phyloP scores from a whole-genome alignment of 108 stramenopile species.

The Cyclostephanos invisitatus region DNA sequence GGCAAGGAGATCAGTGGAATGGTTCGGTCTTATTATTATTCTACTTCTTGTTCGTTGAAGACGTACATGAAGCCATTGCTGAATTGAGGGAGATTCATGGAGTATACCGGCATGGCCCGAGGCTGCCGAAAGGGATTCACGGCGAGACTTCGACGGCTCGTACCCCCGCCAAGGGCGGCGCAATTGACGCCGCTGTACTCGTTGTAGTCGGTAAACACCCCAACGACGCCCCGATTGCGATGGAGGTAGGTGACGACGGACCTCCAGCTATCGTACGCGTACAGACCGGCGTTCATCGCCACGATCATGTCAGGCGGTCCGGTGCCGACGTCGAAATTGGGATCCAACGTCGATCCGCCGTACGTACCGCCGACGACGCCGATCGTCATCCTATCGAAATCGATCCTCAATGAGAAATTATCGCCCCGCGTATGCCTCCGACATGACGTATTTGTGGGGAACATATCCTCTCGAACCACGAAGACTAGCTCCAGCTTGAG shows the following conservation, averaged over 20 bases:
- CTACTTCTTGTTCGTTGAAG: constrained; percentile 70
- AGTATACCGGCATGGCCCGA: constrained; percentile 84
- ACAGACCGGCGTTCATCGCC: constrained; percentile 86
- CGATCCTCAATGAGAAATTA: neutral
- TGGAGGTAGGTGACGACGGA: constrained; percentile 72
- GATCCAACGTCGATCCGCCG: constrained; percentile 65
- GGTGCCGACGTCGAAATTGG: constrained; percentile 78
- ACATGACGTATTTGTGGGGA: constrained; percentile 46
- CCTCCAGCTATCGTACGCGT: constrained; percentile 85
- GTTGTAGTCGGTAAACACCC: constrained; percentile 90
- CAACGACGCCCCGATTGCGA: constrained; percentile 57
- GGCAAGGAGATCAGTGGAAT: neutral
- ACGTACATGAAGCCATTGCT: constrained; percentile 88
- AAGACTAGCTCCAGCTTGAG: constrained; percentile 73
- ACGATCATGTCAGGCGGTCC: constrained; percentile 88
- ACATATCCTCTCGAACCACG: constrained; percentile 82
- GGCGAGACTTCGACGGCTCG: constrained; percentile 55
- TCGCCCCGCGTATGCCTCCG: neutral
- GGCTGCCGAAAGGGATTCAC: constrained; percentile 91
- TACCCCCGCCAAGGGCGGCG: constrained; percentile 73
- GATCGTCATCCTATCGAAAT: neutral
- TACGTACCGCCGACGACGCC: constrained; percentile 74
- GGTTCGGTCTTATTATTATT: neutral
- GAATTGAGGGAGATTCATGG: constrained; percentile 90
- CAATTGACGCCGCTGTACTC: constrained; percentile 85